Percentiles rank a stretch among this genome's conserved stretches.
phyloP scores from a whole-genome alignment of 2,329 filamentous ascomycete genomes.

The Xylariaceae sp. region DNA sequence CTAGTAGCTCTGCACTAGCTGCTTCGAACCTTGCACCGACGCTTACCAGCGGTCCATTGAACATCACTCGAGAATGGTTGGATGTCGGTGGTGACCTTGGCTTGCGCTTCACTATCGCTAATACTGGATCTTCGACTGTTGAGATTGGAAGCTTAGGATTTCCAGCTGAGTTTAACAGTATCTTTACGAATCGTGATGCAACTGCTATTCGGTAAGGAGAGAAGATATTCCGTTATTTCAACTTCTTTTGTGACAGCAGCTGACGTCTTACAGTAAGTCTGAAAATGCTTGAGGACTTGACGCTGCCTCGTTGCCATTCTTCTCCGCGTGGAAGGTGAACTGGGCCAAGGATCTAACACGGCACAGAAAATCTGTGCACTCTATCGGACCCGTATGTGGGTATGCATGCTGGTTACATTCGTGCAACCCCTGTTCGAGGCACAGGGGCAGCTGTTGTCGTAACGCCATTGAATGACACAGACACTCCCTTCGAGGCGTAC shows the following conservation, averaged over 20 bases:
- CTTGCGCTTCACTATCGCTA: slow-evolving; percentile 49
- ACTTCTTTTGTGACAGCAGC: not conserved
- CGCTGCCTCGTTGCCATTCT: not conserved
- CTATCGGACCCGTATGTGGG: slow-evolving; percentile 59
- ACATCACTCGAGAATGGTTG: slow-evolving; percentile 50
- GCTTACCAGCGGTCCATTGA: slow-evolving; percentile 37
- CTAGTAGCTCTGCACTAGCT: slow-evolving; percentile 29
- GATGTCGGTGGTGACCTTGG: slow-evolving; percentile 45
- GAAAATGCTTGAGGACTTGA: too few species aligned
- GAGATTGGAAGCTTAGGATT: slow-evolving; percentile 57
- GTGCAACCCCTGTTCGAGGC: slow-evolving; percentile 49
- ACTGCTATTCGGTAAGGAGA: slow-evolving; percentile 36
- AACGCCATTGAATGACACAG: slow-evolving; percentile 45
- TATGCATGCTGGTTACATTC: slow-evolving; percentile 54
- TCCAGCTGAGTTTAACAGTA: slow-evolving; percentile 59
- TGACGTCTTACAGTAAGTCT: too few species aligned
- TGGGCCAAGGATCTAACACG: not conserved
- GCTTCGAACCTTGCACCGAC: slow-evolving; percentile 40
- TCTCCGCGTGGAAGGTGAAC: not conserved
- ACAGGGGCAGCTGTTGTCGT: slow-evolving; percentile 51
- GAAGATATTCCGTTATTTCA: not conserved
- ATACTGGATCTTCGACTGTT: slow-evolving; percentile 36
- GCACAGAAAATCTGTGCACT: slow-evolving; percentile 41
- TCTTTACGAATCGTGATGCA: slow-evolving; percentile 50
- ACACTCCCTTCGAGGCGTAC: slow-evolving; percentile 52